phyloP scores from a whole-genome alignment of 352 stramenopile species.

The Globisporangium mamillatum region DNA sequence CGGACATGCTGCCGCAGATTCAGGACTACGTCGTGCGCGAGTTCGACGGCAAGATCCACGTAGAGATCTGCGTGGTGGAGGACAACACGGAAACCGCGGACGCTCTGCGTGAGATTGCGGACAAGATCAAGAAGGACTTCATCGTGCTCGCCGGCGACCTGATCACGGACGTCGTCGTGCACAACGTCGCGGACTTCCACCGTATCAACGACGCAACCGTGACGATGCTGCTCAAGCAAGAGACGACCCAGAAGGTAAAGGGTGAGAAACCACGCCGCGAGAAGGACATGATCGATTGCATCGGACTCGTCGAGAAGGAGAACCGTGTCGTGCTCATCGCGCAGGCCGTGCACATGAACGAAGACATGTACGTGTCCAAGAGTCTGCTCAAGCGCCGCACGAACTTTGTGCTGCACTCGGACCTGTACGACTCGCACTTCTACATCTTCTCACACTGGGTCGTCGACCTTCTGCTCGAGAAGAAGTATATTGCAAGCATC shows the following conservation, averaged over 20 bases:
- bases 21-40: conserved; percentile 75
- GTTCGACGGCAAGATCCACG: conserved; percentile 80
- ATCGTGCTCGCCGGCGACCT: conserved; percentile 79
- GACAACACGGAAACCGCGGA: conserved; percentile 76
- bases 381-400: conserved; percentile 67
- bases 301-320: conserved; percentile 64
- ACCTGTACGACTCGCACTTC: conserved; percentile 80
- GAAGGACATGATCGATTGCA: conserved; percentile 83
- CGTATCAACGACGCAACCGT: conserved; percentile 80
- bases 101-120: conserved; percentile 59
- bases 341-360: conserved; percentile 77
- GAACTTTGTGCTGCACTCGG: conserved; percentile 72
- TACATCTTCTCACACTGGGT: conserved; percentile 88
- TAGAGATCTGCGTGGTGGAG: conserved; percentile 69
- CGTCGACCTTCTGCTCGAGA: conserved; percentile 70
- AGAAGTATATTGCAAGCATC: conserved; percentile 84
- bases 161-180: conserved; percentile 74
- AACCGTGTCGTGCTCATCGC: conserved; percentile 68
- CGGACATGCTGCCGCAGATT: conserved; percentile 57
- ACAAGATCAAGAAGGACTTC: conserved; percentile 82
- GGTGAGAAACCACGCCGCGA: conserved; percentile 72
- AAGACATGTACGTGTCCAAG: conserved; percentile 79
- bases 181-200: conserved; percentile 80
- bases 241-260: conserved; percentile 41
- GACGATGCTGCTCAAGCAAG: conserved; percentile 78